phyloP scores from a whole-genome alignment of 352 stramenopile genomes.

The Pythium myriotylum region DNA sequence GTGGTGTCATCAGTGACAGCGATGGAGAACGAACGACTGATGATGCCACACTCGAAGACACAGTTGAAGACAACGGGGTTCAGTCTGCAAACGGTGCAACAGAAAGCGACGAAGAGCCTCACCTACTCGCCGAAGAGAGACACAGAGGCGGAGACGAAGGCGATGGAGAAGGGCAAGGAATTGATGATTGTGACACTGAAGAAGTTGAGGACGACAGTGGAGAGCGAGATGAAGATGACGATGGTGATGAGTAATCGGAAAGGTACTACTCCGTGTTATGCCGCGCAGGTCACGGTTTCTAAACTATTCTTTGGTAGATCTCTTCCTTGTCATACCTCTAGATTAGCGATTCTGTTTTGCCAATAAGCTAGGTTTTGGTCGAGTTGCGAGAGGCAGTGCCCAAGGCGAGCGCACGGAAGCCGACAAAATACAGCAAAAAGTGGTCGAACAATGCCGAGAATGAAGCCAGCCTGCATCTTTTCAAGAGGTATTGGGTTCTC shows the following conservation, averaged over 20 bases:
- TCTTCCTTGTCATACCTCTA: neutral
- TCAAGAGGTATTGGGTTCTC: constrained; percentile 83
- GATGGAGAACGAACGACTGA: no score
- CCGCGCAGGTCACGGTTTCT: no score
- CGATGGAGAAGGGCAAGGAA: no score
- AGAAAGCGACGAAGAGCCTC: no score
- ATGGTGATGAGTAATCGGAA: neutral
- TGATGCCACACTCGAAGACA: constrained; percentile 13
- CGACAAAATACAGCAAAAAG: constrained; percentile 64
- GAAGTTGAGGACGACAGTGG: constrained; percentile 13
- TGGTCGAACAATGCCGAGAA: constrained; percentile 91
- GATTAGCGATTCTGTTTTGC: constrained; percentile 62
- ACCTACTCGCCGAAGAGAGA: no score
- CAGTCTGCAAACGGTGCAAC: neutral
- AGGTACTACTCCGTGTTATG: no score
- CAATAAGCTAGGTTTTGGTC: constrained; percentile 70
- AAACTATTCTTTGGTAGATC: constrained; percentile 9
- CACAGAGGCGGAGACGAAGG: no score
- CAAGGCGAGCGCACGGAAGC: constrained; percentile 53
- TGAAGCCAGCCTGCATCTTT: constrained; percentile 94
- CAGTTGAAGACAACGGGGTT: constrained; percentile 1
- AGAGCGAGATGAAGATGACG: constrained; percentile 2
- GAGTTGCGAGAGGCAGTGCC: constrained; percentile 66
- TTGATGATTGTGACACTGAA: constrained; percentile 2
- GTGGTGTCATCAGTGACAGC: no score